phyloP scores from a whole-genome alignment of 2,329 filamentous ascomycete species.

The Coniella vitis region DNA sequence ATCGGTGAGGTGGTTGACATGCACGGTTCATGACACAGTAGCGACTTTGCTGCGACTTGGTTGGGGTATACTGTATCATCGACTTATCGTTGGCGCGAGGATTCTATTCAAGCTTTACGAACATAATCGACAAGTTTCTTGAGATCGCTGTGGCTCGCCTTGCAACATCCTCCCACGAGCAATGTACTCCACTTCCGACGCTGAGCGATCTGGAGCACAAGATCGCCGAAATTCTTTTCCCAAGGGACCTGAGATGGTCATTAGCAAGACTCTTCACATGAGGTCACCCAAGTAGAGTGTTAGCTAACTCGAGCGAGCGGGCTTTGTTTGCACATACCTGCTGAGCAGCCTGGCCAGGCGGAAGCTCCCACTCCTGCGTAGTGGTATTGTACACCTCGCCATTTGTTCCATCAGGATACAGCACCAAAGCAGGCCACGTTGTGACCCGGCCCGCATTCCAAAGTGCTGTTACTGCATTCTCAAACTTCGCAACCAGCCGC shows the following conservation, averaged over 20 bases:
- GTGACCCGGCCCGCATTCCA: slow-evolving; percentile 26
- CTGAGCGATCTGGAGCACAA: slow-evolving; percentile 30
- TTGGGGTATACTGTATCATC: too few relatives aligned
- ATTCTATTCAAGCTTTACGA: background rate
- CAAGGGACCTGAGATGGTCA: slow-evolving; percentile 28
- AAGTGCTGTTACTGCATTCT: slow-evolving; percentile 38
- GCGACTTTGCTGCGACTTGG: too few relatives aligned
- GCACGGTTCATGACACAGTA: too few relatives aligned
- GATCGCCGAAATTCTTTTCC: slow-evolving; percentile 37
- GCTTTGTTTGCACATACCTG: slow-evolving; percentile 15
- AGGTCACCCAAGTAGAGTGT: too few relatives aligned
- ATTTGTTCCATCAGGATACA: slow-evolving; percentile 65
- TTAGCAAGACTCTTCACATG: background rate
- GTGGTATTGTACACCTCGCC: slow-evolving; percentile 60
- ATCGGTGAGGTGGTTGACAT: too few relatives aligned
- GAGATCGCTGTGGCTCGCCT: slow-evolving; percentile 30
- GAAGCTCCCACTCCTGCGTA: slow-evolving; percentile 52
- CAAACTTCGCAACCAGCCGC: slow-evolving; percentile 46
- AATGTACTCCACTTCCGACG: slow-evolving; percentile 37
- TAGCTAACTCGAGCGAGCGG: too few relatives aligned
- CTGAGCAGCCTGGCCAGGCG: slow-evolving; percentile 22
- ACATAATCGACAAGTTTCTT: slow-evolving; percentile 10
- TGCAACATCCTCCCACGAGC: slow-evolving; percentile 49
- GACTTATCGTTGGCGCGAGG: too few relatives aligned
- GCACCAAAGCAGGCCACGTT: slow-evolving; percentile 47